A percentile compares a stretch with the other conserved stretches of the same genome.
These are phyloP conservation scores for Podaxis rugospora DNA, from an alignment of 768 basidiomycete species.

Conservation along the genomic window DNA sequence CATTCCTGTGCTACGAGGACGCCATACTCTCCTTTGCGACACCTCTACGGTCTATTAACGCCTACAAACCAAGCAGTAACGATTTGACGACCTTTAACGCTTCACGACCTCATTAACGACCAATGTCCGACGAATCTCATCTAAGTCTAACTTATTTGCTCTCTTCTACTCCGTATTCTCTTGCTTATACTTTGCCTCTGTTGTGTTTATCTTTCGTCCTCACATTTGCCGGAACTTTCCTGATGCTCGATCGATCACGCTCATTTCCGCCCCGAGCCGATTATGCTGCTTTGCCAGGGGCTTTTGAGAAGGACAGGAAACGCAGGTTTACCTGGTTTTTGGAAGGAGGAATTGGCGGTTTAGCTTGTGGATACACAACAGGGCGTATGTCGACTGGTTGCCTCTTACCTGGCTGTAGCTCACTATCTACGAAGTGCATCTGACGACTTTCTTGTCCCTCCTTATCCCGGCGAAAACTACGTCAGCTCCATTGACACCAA, in stretches of 20 bases:
- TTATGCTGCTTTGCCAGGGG: slow-evolving; percentile 27
- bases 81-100: slow-evolving; percentile 5
- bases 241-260: slow-evolving; percentile 66
- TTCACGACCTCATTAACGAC: slow-evolving; percentile 10
- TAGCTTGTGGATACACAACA: slow-evolving; percentile 53
- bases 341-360: slow-evolving; percentile 62
- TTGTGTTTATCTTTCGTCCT: slow-evolving; percentile 51
- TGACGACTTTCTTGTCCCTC: slow-evolving; percentile 56
- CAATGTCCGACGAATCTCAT: slow-evolving; percentile 4
- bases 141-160: slow-evolving; percentile 37
- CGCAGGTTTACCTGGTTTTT: slow-evolving; percentile 34
- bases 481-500: slow-evolving; percentile 37
- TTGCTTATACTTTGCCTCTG: slow-evolving; percentile 60
- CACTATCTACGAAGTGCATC: slow-evolving; percentile 37
- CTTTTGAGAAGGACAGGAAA: slow-evolving; percentile 25
- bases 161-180: slow-evolving; percentile 41
- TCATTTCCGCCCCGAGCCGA: slow-evolving; percentile 44
- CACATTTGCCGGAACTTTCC: slow-evolving; percentile 66
- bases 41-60: background rate
- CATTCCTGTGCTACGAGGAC: slow-evolving; percentile 5
- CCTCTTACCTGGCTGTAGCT: slow-evolving; percentile 8
- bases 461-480: slow-evolving; percentile 49
- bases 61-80: slow-evolving; percentile 1
- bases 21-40: slow-evolving; percentile 6
- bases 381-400: slow-evolving; percentile 38